A percentile compares a stretch with the other conserved stretches of the same genome.
phyloP scores from a whole-genome alignment of 352 stramenopile genomes.

The Halophytophthora batemanensis region DNA sequence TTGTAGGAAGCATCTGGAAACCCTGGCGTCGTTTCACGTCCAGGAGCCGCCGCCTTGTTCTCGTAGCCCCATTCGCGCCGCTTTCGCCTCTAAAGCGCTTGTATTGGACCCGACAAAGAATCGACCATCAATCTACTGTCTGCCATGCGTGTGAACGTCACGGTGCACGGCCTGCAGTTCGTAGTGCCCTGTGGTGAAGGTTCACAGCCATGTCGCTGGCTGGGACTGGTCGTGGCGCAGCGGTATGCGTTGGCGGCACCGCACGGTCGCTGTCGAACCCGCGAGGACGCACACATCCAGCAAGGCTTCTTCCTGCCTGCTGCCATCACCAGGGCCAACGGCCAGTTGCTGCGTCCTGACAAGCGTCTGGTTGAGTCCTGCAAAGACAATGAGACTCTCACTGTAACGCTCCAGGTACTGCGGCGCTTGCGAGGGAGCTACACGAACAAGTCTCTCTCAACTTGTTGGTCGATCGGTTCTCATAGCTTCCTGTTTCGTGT shows the following conservation, averaged over 20 bases:
- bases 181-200: slow-evolving; percentile 76
- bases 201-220: slow-evolving; percentile 76
- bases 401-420: slow-evolving; percentile 60
- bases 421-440: no score
- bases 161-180: slow-evolving; percentile 71
- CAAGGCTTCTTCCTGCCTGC: slow-evolving; percentile 80
- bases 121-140: no score
- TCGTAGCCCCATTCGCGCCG: no score
- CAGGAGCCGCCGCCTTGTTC: no score
- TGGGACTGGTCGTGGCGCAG: slow-evolving; percentile 76
- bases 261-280: slow-evolving; percentile 68
- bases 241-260: slow-evolving; percentile 64
- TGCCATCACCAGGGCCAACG: slow-evolving; percentile 43
- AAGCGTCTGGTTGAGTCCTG: slow-evolving; percentile 60
- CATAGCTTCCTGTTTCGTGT: not conserved
- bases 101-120: no score
- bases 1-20: no score
- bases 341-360: slow-evolving; percentile 40
- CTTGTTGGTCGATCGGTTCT: not conserved
- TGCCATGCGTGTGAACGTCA: slow-evolving; percentile 59
- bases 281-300: slow-evolving; percentile 70
- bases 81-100: no score
- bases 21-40: no score
- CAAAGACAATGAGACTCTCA: slow-evolving; percentile 71
- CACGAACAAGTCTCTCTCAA: not conserved